These are phyloP conservation scores for Helichrysum umbraculigerum DNA, from an alignment of 129 eudicot genomes.

Conservation along the genomic window DNA sequence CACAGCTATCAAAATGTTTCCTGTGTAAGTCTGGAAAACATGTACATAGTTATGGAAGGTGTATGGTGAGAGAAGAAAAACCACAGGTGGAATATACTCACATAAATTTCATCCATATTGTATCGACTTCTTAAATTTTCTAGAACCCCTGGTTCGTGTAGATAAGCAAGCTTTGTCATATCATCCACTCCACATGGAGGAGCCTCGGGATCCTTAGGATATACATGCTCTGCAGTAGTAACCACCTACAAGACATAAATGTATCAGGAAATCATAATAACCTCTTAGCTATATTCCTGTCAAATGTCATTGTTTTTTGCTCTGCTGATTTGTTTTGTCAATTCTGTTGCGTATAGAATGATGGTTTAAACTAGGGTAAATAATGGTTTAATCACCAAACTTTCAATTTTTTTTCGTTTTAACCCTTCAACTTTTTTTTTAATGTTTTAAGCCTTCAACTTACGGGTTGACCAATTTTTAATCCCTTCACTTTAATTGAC, in stretches of 20 bases:
- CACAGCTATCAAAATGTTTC: constrained; percentile 89
- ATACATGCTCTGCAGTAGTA: constrained; percentile 46
- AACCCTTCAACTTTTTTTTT: too few species aligned
- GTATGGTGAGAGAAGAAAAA: constrained; percentile 10
- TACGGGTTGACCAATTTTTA: too few species aligned
- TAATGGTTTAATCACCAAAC: too few species aligned
- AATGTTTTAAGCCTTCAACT: too few species aligned
- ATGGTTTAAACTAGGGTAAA: too few species aligned
- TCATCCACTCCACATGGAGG: constrained; percentile 86
- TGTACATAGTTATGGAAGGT: constrained; percentile 16
- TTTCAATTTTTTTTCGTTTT: too few species aligned
- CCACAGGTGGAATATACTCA: constrained; percentile 38
- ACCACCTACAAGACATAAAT: constrained; percentile 43
- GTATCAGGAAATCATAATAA: constrained; percentile 24
- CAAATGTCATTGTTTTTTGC: constrained; percentile 16
- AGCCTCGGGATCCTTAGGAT: constrained; percentile 82
- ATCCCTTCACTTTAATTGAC: too few species aligned
- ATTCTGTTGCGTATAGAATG: not conserved
- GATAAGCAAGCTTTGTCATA: constrained; percentile 90
- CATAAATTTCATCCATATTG: constrained; percentile 82
- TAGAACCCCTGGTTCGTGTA: constrained; percentile 95
- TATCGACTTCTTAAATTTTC: constrained; percentile 70
- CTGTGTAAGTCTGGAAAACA: constrained; percentile 86
- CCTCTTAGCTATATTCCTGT: not conserved
- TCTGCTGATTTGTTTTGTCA: not conserved